Evolutionary conservation across 208 protist species (phyloP).

Genomic region (Acanthamoeba healyi): DNA sequence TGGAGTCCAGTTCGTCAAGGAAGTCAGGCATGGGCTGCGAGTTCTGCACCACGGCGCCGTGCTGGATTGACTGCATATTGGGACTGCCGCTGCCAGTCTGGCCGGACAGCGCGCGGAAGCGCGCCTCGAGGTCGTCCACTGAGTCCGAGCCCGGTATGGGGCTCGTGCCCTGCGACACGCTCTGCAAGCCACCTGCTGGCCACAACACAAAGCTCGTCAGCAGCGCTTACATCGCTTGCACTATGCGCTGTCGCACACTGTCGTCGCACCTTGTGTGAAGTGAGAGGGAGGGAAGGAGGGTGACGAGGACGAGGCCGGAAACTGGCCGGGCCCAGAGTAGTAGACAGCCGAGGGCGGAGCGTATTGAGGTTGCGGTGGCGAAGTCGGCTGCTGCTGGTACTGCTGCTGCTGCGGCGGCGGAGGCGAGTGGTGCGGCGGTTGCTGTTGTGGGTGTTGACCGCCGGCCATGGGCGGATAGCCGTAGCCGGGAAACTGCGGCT

Average conservation of each 20-base stretch:
- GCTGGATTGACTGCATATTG: not conserved
- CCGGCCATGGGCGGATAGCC: not conserved
- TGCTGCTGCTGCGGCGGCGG: not conserved
- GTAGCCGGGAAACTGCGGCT: conserved; percentile 15
- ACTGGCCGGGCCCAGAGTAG: not conserved
- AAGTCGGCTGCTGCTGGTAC: not conserved
- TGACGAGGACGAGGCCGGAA: not conserved
- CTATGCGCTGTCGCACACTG: no score
- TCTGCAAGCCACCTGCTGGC: not conserved
- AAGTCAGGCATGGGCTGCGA: conserved; percentile 25
- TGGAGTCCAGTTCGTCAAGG: conserved; percentile 52
- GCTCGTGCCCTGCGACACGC: not conserved
- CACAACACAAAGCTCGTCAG: not conserved
- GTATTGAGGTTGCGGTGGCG: not conserved
- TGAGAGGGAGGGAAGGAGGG: not conserved
- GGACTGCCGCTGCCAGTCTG: not conserved
- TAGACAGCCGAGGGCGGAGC: not conserved
- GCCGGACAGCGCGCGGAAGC: conserved; percentile 31
- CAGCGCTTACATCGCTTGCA: no score
- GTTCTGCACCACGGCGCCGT: conserved; percentile 29
- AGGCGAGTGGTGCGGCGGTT: not conserved
- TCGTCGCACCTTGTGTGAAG: not conserved
- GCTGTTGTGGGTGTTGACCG: not conserved
- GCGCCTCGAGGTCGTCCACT: conserved; percentile 61
- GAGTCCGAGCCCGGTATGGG: not conserved